Evolutionary conservation across 306 rosid genomes (phyloP).

Genomic region (Cajanus cajan): DNA sequence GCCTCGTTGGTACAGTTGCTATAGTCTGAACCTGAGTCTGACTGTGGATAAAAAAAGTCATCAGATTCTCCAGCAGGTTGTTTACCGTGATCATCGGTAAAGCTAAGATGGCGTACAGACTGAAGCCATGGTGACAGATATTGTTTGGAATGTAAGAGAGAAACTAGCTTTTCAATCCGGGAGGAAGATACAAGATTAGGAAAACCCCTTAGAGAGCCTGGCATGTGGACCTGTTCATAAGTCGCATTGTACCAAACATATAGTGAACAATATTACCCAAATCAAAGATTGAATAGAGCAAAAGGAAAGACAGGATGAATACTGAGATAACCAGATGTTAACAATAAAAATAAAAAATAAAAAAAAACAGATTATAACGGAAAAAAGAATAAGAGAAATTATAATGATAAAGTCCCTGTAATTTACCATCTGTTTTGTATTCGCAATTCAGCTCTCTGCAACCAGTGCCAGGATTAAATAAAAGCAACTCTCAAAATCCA

Average conservation of each 20-base stretch:
- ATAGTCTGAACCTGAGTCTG: constrained; percentile 7
- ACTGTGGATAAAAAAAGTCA: background rate
- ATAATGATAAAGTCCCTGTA: background rate
- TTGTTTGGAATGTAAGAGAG: constrained; percentile 26
- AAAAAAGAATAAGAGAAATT: background rate
- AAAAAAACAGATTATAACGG: background rate
- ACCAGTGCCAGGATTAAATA: background rate
- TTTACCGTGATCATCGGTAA: constrained; percentile 21
- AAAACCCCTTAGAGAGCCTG: constrained; percentile 26
- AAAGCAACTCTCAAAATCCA: background rate
- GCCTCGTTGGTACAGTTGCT: background rate
- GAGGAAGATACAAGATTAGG: constrained; percentile 31
- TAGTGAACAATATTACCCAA: constrained; percentile 16
- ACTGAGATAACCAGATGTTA: background rate
- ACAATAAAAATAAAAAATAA: constrained; percentile 14
- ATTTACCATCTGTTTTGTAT: constrained; percentile 21
- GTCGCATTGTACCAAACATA: background rate
- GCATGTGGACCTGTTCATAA: constrained; percentile 41
- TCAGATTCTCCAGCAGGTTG: constrained; percentile 22
- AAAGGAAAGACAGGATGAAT: background rate
- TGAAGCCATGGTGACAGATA: constrained; percentile 21
- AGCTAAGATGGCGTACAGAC: constrained; percentile 44
- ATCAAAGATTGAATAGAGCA: background rate
- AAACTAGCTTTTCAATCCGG: constrained; percentile 28
- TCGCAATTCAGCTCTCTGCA: constrained; percentile 14